Base-by-base conservation (phyloP, 768 basidiomycete species). In the Russula virescens region DNA sequence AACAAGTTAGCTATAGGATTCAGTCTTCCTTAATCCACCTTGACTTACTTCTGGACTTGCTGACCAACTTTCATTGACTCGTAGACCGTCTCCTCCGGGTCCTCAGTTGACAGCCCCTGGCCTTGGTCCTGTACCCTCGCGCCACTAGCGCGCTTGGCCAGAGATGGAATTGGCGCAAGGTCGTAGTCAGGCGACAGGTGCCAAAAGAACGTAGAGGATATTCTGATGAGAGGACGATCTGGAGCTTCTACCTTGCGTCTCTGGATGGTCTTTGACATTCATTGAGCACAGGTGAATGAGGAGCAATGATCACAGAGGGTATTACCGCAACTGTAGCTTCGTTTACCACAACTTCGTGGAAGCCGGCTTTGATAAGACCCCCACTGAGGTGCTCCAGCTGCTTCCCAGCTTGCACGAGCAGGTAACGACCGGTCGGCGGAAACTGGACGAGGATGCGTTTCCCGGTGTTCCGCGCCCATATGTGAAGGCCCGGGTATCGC, bases 131-230 rank as follows among this genome's bases (percentile, higher is more conserved):
- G 74, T 11, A 78, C 74, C 52, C 78, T 75, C 42, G 84, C 66
- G 9, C 71, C 72, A 16, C 76, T 75, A 2, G 85, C 83, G 35
- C 79, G 80, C 7, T 76, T 74, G 11, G 72, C 68, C 23, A 95
- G 76, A 0, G 72, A 66, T 9, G 83, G 80, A 3, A 93, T 81
- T 2, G 90, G 85, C 9, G 73, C 76, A n/a, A 94, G 80, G 55
- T 90, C 85, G 61, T 83, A 84, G 72, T 94, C 91, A 1, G 94
- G 93, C 0, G 86, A 91, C 14, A 97, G 80, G 70, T 94, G 93
- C 89, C 90, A 96, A 79, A 97, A 97, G 74, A 95, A 94, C 0
- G 94, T 98, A 2, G 92, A 95, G 3, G 94, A 95, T 66, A 98
- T 94, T n/a, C 95, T 87, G 67, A 95, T 91, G 40, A 89, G 77